A percentile compares a stretch with the other conserved stretches of the same genome.
Evolutionary conservation across 495 filamentous ascomycete species (phyloP).

Genomic region (Friedmanniomyces endolithicus): DNA sequence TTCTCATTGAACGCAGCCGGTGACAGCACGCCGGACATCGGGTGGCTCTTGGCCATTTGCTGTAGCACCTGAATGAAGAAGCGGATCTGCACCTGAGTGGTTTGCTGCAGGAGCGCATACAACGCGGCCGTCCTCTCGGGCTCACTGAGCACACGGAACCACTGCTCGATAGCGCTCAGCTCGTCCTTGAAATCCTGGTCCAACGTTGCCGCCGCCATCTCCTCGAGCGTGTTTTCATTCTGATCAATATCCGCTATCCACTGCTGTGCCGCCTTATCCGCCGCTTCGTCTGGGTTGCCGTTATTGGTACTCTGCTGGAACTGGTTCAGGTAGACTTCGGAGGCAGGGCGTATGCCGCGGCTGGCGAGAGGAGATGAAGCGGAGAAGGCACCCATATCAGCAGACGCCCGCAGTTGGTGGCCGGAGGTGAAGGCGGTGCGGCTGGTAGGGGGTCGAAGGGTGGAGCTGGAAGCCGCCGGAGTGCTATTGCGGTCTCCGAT

Average conservation of each 20-base stretch:
- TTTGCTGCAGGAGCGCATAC: constrained; percentile 93
- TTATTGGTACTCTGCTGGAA: constrained; percentile 47
- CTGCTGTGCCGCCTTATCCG: constrained; percentile 89
- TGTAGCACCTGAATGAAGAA: constrained; percentile 98
- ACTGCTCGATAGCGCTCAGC: constrained; percentile 95
- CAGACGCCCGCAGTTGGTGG: constrained; percentile 85
- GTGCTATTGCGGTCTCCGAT: constrained; percentile 95
- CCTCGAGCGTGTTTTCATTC: constrained; percentile 91
- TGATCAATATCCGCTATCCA: constrained; percentile 99
- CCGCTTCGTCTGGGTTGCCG: constrained; percentile 63
- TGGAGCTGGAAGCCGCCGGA: constrained; percentile 66
- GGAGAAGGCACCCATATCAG: constrained; percentile 85
- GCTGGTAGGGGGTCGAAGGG: constrained; percentile 78
- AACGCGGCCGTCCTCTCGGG: constrained; percentile 89
- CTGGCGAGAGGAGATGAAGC: constrained; percentile 53
- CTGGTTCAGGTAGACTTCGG: constrained; percentile 81
- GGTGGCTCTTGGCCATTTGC: constrained; percentile 96
- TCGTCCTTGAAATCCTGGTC: constrained; percentile 99
- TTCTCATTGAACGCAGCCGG: constrained; percentile 93
- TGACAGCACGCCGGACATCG: constrained; percentile 91
- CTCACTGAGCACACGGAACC: constrained; percentile 95
- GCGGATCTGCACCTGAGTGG: constrained; percentile 94
- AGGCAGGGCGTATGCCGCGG: constrained; percentile 79
- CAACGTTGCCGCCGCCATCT: constrained; percentile 94
- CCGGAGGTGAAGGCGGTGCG: constrained; percentile 60